Percentiles rank a stretch among this genome's conserved stretches.
phyloP scores from a whole-genome alignment of 352 stramenopile genomes.

The Phytophthora idaei region DNA sequence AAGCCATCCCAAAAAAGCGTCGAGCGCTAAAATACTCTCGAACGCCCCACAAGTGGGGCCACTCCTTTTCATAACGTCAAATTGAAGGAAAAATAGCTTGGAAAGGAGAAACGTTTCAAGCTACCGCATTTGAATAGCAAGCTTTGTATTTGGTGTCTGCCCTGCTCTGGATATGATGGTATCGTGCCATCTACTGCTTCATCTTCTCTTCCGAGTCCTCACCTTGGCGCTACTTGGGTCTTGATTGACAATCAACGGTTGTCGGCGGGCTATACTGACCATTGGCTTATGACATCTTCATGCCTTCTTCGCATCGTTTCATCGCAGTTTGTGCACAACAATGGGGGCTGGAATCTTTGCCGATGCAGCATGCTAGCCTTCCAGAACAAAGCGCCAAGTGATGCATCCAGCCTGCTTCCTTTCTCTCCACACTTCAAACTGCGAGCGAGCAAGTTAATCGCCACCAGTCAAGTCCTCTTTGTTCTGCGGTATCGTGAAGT shows the following conservation, averaged over 20 bases:
- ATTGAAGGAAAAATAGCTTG: too few species aligned
- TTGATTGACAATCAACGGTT: background rate
- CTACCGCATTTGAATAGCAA: too few species aligned
- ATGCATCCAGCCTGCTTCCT: slow-evolving; percentile 90
- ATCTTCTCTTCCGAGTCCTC: slow-evolving; percentile 10
- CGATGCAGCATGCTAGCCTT: slow-evolving; percentile 91
- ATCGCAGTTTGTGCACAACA: slow-evolving; percentile 91
- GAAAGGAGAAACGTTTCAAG: too few species aligned
- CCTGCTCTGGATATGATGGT: too few species aligned
- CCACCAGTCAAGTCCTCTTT: slow-evolving; percentile 68
- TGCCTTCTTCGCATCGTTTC: slow-evolving; percentile 90
- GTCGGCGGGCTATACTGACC: slow-evolving; percentile 34
- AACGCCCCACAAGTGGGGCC: too few species aligned
- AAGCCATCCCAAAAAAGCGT: background rate
- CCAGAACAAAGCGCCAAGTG: slow-evolving; percentile 94
- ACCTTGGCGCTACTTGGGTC: slow-evolving; percentile 23
- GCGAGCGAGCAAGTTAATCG: slow-evolving; percentile 74
- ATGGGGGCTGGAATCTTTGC: slow-evolving; percentile 92
- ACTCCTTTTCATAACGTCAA: too few species aligned
- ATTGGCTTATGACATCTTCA: slow-evolving; percentile 89
- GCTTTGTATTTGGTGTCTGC: too few species aligned
- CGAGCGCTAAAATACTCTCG: too few species aligned
- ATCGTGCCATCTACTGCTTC: background rate
- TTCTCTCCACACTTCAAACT: slow-evolving; percentile 95
- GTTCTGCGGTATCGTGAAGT: slow-evolving; percentile 78